Percentiles rank a stretch among this genome's conserved stretches.
Conservation (phyloP, 768 basidiomycete genomes). For the Serendipita sp. region DNA sequence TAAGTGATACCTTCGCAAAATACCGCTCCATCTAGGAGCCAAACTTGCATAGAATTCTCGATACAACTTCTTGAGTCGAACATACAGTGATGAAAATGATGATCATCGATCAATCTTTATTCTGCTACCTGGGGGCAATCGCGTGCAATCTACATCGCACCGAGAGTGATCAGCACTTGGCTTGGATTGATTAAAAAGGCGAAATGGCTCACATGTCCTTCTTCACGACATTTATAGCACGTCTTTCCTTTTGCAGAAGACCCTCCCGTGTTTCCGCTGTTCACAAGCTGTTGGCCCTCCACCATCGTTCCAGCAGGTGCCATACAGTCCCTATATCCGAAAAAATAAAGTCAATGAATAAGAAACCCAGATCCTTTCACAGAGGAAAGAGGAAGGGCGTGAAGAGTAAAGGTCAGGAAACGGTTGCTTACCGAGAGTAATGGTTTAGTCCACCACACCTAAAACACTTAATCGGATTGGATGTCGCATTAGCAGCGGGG, state of each 20-base stretch:
- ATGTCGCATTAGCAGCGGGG: constrained; percentile 48
- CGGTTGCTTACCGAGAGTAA: constrained; percentile 45
- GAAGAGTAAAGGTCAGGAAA: constrained; percentile 13
- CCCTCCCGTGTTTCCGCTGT: constrained; percentile 16
- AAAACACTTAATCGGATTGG: constrained; percentile 78
- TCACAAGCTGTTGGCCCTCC: constrained; percentile 30
- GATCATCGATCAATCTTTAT: too few species aligned
- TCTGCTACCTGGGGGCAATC: constrained; percentile 14
- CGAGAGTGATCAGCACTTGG: constrained; percentile 20
- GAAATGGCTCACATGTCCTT: constrained; percentile 55
- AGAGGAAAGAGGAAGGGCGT: background rate
- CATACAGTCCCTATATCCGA: constrained; percentile 52
- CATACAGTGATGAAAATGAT: too few species aligned
- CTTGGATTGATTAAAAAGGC: background rate
- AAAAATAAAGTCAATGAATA: background rate
- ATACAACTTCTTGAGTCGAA: too few species aligned
- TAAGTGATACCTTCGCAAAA: too few species aligned
- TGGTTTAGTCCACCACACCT: constrained; percentile 82
- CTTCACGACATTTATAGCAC: constrained; percentile 78
- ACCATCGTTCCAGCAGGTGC: constrained; percentile 46
- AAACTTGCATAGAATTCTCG: too few species aligned
- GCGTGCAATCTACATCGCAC: constrained; percentile 15
- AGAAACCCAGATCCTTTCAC: too few species aligned
- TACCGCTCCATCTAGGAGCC: too few species aligned
- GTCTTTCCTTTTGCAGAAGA: constrained; percentile 46